Evolutionary conservation across 2,329 filamentous ascomycete genomes (phyloP).

Genomic region (Emmonsiellopsis sp.): DNA sequence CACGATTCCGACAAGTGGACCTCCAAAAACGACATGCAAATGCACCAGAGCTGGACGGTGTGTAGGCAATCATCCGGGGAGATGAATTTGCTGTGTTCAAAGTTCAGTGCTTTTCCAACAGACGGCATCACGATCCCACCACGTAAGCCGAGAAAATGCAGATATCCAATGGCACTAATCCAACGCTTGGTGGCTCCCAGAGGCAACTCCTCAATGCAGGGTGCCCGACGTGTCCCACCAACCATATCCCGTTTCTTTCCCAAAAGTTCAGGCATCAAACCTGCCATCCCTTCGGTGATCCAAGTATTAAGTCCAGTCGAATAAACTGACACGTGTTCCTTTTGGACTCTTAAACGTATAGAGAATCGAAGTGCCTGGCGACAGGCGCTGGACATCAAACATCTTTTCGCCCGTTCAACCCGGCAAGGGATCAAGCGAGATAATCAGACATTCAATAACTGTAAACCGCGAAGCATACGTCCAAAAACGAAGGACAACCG

Average conservation of each 20-base stretch:
- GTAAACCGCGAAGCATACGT: conserved; percentile 57
- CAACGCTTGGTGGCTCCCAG: conserved; percentile 33
- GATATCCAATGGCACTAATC: conserved; percentile 7
- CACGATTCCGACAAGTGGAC: conserved; percentile 54
- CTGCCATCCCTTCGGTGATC: conserved; percentile 52
- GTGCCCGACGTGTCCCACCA: conserved; percentile 44
- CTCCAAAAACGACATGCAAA: conserved; percentile 10
- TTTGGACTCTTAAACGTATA: conserved; percentile 36
- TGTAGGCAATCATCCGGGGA: conserved; percentile 30
- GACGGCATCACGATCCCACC: conserved; percentile 16
- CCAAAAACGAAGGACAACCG: conserved; percentile 46
- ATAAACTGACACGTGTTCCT: conserved; percentile 45
- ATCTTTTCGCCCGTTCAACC: conserved; percentile 26
- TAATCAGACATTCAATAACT: conserved; percentile 67
- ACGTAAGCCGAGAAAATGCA: conserved; percentile 1
- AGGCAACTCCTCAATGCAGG: conserved; percentile 39
- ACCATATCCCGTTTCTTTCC: conserved; percentile 36
- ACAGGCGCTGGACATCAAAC: conserved; percentile 38
- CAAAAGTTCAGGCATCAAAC: conserved; percentile 32
- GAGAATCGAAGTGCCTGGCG: conserved; percentile 34
- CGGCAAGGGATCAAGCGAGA: conserved; percentile 27
- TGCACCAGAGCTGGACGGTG: conserved; percentile 30
- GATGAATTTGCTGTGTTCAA: conserved; percentile 27
- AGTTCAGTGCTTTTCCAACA: conserved; percentile 14
- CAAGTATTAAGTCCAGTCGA: conserved; percentile 51